phyloP scores from a whole-genome alignment of 176 grass and related monocot genomes.

The Oryza australiensis region DNA sequence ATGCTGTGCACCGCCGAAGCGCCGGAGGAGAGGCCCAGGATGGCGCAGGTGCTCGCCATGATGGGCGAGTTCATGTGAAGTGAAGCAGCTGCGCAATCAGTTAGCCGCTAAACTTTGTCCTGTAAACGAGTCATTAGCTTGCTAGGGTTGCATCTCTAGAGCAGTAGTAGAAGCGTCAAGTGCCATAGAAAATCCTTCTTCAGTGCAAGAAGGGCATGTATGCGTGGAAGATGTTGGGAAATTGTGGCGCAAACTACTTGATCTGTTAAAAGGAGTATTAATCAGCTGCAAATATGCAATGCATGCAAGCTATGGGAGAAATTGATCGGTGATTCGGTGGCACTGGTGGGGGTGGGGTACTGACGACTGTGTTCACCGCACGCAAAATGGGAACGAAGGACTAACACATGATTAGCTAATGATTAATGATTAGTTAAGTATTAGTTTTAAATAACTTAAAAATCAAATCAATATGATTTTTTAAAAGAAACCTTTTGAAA shows the following conservation, averaged over 20 bases:
- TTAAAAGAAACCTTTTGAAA: no score
- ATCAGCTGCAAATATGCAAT: neutral
- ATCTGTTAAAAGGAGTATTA: neutral
- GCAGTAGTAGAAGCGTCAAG: neutral
- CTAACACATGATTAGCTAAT: no score
- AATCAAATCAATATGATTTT: no score
- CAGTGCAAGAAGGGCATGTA: neutral
- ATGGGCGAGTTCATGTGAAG: constrained; percentile 62
- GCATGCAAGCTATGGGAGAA: no score
- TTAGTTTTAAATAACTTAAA: no score
- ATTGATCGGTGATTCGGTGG: no score
- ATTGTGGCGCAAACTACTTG: neutral
- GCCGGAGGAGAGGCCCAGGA: constrained; percentile 59
- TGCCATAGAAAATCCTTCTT: neutral
- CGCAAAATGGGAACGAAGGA: no score
- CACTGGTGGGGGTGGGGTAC: no score
- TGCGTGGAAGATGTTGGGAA: neutral
- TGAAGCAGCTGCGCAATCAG: neutral
- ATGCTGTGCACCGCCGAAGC: constrained; percentile 66
- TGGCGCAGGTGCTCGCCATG: constrained; percentile 63
- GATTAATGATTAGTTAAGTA: no score
- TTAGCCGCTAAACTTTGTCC: neutral
- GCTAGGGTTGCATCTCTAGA: neutral
- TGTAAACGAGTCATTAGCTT: neutral
- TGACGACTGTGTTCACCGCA: no score